Percentiles rank a stretch among this genome's conserved stretches.
These are phyloP conservation scores for Phanerochaete sordida DNA, from an alignment of 768 basidiomycete genomes.

Conservation along the genomic window DNA sequence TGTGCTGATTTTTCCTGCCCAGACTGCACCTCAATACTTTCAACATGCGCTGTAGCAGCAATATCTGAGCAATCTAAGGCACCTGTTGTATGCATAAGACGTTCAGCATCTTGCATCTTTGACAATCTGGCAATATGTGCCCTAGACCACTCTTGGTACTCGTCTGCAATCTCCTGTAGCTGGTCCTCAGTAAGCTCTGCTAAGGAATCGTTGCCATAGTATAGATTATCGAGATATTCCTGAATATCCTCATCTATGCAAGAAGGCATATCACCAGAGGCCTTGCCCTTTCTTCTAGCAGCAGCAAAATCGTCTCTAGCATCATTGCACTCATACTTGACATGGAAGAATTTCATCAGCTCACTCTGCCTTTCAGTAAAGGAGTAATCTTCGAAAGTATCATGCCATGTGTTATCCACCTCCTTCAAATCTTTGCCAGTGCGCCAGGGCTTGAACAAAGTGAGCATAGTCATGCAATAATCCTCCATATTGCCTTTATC, in stretches of 20 bases:
- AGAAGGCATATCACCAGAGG: not conserved
- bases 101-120: not conserved
- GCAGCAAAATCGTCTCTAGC: slow-evolving; percentile 30
- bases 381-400: not conserved
- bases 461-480: slow-evolving; percentile 7
- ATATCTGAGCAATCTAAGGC: not conserved
- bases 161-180: not conserved
- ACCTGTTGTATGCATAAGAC: not conserved
- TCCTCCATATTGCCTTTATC: slow-evolving; percentile 22
- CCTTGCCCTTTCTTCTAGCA: slow-evolving; percentile 7
- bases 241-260: not conserved
- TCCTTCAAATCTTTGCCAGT: not conserved
- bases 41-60: not conserved
- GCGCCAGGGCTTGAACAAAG: slow-evolving; percentile 19
- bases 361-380: slow-evolving; percentile 15
- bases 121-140: not conserved
- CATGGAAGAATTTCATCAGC: slow-evolving; percentile 21
- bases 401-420: not conserved
- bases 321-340: slow-evolving; percentile 35
- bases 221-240: not conserved
- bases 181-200: not conserved
- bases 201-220: not conserved
- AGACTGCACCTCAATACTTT: not conserved
- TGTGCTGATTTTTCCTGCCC: not conserved
- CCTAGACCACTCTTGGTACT: not conserved